A percentile compares a stretch with the other conserved stretches of the same genome.
Conservation (phyloP, 202 grass and related monocot species). For the Digitaria exilis region DNA sequence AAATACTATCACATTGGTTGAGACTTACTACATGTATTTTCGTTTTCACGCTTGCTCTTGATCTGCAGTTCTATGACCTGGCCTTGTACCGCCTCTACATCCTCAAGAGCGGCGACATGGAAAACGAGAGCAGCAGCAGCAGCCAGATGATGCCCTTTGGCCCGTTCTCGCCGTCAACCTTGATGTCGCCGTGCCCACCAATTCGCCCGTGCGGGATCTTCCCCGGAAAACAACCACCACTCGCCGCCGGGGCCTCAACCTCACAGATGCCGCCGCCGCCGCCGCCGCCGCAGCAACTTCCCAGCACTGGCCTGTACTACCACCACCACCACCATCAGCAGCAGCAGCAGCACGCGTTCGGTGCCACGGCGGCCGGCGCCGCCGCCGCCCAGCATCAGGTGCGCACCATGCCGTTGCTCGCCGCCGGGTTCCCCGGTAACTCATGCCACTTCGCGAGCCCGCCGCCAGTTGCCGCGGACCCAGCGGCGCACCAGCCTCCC, state of each 20-base stretch:
- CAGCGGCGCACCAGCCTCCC: neutral
- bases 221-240: neutral
- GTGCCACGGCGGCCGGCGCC: neutral
- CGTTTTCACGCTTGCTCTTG: neutral
- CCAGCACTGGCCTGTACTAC: neutral
- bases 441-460: neutral
- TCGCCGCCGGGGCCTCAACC: neutral
- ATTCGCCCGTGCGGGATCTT: neutral
- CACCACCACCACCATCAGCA: neutral
- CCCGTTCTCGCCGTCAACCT: neutral
- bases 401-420: neutral
- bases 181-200: neutral
- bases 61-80: neutral
- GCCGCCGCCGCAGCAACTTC: neutral
- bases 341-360: neutral
- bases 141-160: neutral
- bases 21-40: constrained; percentile 4
- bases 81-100: constrained; percentile 52
- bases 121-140: neutral
- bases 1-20: too few relatives aligned
- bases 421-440: neutral
- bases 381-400: neutral
- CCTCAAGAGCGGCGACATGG: neutral
- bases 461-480: neutral
- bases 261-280: neutral